A percentile compares a stretch with the other conserved stretches of the same genome.
phyloP scores from a whole-genome alignment of 1,284 basidiomycete genomes.

The Schizophyllum amplum region DNA sequence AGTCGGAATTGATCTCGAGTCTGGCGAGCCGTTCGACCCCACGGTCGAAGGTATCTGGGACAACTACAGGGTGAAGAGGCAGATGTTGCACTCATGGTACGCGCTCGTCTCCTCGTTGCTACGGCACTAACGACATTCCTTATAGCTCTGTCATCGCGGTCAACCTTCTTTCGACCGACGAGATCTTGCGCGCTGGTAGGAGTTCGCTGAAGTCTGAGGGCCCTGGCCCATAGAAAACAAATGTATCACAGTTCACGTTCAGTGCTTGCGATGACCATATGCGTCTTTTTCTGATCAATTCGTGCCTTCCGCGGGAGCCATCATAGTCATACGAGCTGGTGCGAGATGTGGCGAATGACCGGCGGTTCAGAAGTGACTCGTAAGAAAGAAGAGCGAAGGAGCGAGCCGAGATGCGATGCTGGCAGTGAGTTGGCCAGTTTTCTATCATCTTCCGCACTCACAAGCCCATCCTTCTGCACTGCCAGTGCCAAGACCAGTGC shows the following conservation, averaged over 20 bases:
- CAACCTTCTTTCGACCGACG: constrained; percentile 92
- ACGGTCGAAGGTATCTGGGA: constrained; percentile 97
- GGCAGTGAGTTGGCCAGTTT: too few relatives aligned
- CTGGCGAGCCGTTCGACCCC: constrained; percentile 96
- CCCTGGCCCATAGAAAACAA: not conserved
- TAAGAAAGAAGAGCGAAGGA: too few relatives aligned
- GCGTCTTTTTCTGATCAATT: too few relatives aligned
- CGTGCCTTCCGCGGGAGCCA: too few relatives aligned
- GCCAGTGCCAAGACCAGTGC: too few relatives aligned
- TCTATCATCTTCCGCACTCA: too few relatives aligned
- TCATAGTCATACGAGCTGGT: too few relatives aligned
- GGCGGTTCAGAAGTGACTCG: too few relatives aligned
- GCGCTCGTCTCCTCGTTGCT: constrained; percentile 18
- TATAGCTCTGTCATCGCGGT: constrained; percentile 93
- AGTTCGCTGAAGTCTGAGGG: constrained; percentile 82
- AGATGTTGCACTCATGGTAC: constrained; percentile 96
- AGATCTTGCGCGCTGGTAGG: constrained; percentile 90
- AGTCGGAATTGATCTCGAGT: constrained; percentile 88
- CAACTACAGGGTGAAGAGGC: constrained; percentile 97
- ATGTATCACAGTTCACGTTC: not conserved
- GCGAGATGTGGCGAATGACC: too few relatives aligned
- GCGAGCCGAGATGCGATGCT: too few relatives aligned
- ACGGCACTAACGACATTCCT: not conserved
- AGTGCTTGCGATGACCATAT: not conserved
- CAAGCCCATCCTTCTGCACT: too few relatives aligned